phyloP scores from a whole-genome alignment of 805 yeast genomes.

The Starmerella floricola region DNA sequence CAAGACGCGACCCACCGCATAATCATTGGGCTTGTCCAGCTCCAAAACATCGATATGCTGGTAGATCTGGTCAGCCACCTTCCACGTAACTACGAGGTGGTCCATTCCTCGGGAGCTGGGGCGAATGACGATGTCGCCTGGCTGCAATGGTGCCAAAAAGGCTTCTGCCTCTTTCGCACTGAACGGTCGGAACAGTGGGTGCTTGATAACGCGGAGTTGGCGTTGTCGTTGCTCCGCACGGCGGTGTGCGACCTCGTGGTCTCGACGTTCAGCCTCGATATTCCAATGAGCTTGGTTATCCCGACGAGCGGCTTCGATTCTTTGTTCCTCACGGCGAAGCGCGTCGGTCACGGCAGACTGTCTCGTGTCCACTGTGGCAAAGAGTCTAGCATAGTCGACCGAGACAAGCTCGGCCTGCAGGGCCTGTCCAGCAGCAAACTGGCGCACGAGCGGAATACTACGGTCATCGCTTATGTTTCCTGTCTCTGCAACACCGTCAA shows the following conservation, averaged over 20 bases:
- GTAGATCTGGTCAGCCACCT: slow-evolving; percentile 77
- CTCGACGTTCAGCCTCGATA: slow-evolving; percentile 45
- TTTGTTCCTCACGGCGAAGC: slow-evolving; percentile 27
- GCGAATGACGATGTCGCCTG: slow-evolving; percentile 87
- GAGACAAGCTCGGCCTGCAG: slow-evolving; percentile 67
- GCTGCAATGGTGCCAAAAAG: slow-evolving; percentile 70
- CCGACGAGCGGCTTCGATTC: slow-evolving; percentile 18
- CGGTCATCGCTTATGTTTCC: slow-evolving; percentile 30
- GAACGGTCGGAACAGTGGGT: slow-evolving; percentile 78
- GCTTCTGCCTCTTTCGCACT: slow-evolving; percentile 84
- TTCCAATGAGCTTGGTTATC: slow-evolving; percentile 69
- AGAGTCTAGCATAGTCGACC: slow-evolving; percentile 62
- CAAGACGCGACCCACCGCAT: slow-evolving; percentile 44
- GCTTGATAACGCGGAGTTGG: slow-evolving; percentile 71
- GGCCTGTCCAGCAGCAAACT: slow-evolving; percentile 51
- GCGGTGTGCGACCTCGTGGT: slow-evolving; percentile 53
- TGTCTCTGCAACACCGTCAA: slow-evolving; percentile 42
- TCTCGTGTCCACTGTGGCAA: slow-evolving; percentile 60
- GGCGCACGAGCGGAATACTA: slow-evolving; percentile 21
- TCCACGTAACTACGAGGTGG: slow-evolving; percentile 91
- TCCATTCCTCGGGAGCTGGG: slow-evolving; percentile 87
- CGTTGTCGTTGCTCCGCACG: slow-evolving; percentile 59
- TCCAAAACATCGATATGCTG: slow-evolving; percentile 87
- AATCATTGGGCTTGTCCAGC: slow-evolving; percentile 51
- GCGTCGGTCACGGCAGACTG: slow-evolving; percentile 53